These are phyloP conservation scores for Fraxinus ornus DNA, from an alignment of 305 asterid genomes.

Conservation along the genomic window DNA sequence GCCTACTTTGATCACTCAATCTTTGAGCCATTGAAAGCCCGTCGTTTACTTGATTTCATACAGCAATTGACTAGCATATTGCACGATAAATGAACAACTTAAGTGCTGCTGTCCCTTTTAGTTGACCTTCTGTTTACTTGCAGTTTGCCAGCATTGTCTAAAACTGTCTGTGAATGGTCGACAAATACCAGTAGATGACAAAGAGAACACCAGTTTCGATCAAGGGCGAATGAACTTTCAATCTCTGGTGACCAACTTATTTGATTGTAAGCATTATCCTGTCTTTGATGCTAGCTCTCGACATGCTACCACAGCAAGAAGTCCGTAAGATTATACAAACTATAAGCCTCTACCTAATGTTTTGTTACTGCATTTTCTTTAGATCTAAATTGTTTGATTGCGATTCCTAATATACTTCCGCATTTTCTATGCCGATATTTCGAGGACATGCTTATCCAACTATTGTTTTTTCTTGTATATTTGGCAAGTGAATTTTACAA, in stretches of 20 bases:
- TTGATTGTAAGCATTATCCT: not conserved
- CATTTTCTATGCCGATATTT: not conserved
- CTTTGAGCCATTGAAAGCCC: not conserved
- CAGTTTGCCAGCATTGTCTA: not conserved
- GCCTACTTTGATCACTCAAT: not conserved
- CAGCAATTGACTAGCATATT: not conserved
- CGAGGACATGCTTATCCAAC: not conserved
- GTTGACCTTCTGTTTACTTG: not conserved
- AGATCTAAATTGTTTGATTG: not conserved
- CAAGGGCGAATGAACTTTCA: not conserved
- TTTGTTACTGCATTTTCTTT: not conserved
- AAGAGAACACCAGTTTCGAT: not conserved
- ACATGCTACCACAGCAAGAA: not conserved
- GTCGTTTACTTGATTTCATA: not conserved
- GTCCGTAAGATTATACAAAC: not conserved
- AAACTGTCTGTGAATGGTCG: not conserved
- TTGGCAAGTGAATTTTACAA: not conserved
- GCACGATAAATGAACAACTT: not conserved
- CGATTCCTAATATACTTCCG: not conserved
- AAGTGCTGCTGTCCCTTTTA: not conserved
- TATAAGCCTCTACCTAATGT: not conserved
- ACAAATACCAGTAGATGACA: not conserved
- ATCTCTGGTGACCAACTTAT: not conserved
- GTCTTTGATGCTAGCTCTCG: not conserved
- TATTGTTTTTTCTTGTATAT: not conserved